Percentiles rank a stretch among this genome's conserved stretches.
Conservation (phyloP, 805 yeast genomes). For the Yamadazyma nakazawae region DNA sequence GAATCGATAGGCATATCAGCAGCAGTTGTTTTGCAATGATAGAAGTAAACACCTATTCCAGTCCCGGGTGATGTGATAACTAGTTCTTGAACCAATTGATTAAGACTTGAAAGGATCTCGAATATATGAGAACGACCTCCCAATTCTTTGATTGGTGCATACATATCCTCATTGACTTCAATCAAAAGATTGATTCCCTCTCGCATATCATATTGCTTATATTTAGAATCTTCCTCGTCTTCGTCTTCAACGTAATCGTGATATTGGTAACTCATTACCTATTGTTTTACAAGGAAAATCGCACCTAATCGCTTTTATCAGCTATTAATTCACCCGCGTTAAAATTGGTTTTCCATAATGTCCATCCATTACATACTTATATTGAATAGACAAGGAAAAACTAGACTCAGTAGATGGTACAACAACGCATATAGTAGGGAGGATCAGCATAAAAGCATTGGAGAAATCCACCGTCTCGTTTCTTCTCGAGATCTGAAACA, state of each 20-base stretch:
- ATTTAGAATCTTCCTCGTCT: conserved; percentile 15
- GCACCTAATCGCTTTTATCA: background rate
- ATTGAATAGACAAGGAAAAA: conserved; percentile 90
- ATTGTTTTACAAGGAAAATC: background rate
- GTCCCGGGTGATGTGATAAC: conserved; percentile 64
- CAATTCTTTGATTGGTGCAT: conserved; percentile 33
- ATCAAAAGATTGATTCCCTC: conserved; percentile 65
- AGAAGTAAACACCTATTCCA: conserved; percentile 70
- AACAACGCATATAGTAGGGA: conserved; percentile 27
- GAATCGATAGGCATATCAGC: conserved; percentile 26
- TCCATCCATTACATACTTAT: conserved; percentile 76
- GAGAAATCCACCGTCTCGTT: conserved; percentile 73
- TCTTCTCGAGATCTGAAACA: conserved; percentile 80
- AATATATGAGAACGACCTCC: conserved; percentile 41
- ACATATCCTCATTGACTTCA: conserved; percentile 52
- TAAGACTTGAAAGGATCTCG: conserved; percentile 54
- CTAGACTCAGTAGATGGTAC: conserved; percentile 82
- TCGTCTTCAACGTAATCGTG: background rate
- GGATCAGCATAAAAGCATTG: conserved; percentile 39
- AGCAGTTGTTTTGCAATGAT: conserved; percentile 42
- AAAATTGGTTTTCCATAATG: conserved; percentile 40
- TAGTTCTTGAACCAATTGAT: conserved; percentile 61
- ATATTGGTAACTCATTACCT: conserved; percentile 3
- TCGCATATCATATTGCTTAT: conserved; percentile 46
- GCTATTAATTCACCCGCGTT: background rate